Evolutionary conservation across 805 yeast species (phyloP), one percentile per base, ranked within the genome.

Genomic region (Sugiyamaella smithiae): DNA sequence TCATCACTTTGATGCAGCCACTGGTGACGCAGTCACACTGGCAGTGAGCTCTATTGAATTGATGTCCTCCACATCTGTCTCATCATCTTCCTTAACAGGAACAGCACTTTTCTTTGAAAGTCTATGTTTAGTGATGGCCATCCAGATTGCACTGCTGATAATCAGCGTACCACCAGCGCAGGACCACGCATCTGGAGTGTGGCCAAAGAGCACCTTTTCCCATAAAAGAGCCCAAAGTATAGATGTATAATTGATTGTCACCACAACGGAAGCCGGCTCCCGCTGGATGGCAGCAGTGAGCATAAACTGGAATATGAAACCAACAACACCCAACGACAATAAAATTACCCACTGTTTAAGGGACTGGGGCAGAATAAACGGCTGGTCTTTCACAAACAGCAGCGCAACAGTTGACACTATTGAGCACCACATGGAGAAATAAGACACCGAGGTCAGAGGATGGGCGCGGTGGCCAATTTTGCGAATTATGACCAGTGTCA

Each of bases 221-320:
- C 90, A 82, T 26, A 85, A 50, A 14, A 88, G 68, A 0, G 96
- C 91, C 67, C 84, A 88, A 1, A 89, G 68, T 73, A 89, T 75
- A 60, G 83, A 87, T 1, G 89, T 75, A 63, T 90, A 90, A 1
- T 77, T 69, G 80, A 88, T 82, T 52, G 86, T 74, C 9, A 90
- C 74, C 0, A 89, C 87, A 49, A 85, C 75, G 3, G 88, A 81
- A 0, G 96, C 95, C 51, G 73, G 75, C 54, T 86, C 96, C 47
- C 87, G 72, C 63, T 88, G 95, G 44, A 89, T 76, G 0, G 96
- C 97, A 6, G 87, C 80, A 0, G 97, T 86, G 42, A 86, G 66
- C 31, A 83, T 68, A 59, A 81, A 82, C 64, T 90, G 97, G 82
- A 84, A 85, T 51, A 81, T 67, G 65, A 89, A 90, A 0, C 97